Evolutionary conservation across 305 asterid species (phyloP), one percentile per base, ranked within the genome.

Genomic region (Lippia alba): DNA sequence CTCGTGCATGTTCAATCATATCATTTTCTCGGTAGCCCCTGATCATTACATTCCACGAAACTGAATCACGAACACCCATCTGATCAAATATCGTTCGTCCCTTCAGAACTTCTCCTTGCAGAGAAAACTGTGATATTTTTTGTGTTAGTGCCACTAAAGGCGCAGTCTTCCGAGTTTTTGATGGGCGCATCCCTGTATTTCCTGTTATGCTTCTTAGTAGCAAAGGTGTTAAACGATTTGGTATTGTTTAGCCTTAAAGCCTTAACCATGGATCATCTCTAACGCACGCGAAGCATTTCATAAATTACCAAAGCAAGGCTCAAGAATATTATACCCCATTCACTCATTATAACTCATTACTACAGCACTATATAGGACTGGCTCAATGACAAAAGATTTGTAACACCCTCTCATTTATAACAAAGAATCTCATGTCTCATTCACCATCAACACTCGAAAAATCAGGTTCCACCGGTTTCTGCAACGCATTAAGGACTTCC

Each of bases 401-500:
- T 4, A 4, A 5, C 41, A 36, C 41, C 9, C 41, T 36, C 6
- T 44, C 10, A 10, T 44, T 44, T 44, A 44, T 10, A 44, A 17
- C 53, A 61, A 39, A 11, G 8, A 20, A 15, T 9, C 6, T 44
- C 55, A 50, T 11, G 8, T 44, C 51, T 76, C 62, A 76, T 17
- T 61, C 59, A 15, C 73, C 49, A 71, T 79, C 80, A 10, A 77
- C 83, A 54, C 34, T 56, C 0, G 79, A 79, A 56, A 86, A 88
- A 76, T 88, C 89, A 11, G 95, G 91, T 57, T 88, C 95, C n/a
- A 79, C 75, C 0, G 95, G 95, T 60, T 88, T 88, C 55, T 66
- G 77, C 34, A 86, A 70, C 8, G 77, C 70, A 63, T 34, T 69
- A 4, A 77, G 48, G 7, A 80, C 12, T 8, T 82, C 86, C 64